phyloP scores from a whole-genome alignment of 2,329 filamentous ascomycete species.

The Beauveria brongniartii region DNA sequence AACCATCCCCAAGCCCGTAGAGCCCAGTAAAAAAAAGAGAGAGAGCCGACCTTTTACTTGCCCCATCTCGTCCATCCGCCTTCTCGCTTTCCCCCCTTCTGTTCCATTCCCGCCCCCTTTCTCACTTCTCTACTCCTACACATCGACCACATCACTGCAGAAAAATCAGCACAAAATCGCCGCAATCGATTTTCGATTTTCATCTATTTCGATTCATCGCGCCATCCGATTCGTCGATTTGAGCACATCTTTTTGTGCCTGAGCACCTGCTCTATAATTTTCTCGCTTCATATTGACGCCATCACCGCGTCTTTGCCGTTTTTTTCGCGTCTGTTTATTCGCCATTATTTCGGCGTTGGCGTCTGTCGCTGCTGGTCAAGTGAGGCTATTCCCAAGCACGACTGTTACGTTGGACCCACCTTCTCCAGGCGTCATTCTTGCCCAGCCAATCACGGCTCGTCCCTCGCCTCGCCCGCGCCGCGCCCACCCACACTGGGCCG shows the following conservation, averaged over 20 bases:
- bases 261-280: conserved; percentile 22
- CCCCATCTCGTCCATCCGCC: conserved; percentile 10
- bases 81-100: conserved; percentile 9
- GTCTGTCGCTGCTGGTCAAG: conserved; percentile 15
- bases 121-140: conserved; percentile 18
- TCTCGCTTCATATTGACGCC: conserved; percentile 16
- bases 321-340: conserved; percentile 15
- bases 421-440: conserved; percentile 11
- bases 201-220: conserved; percentile 34
- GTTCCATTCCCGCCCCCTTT: conserved; percentile 7
- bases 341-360: conserved; percentile 2
- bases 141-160: conserved; percentile 20
- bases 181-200: conserved; percentile 24
- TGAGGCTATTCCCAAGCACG: conserved; percentile 34
- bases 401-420: conserved; percentile 13
- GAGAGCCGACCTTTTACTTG: neutral
- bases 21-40: conserved; percentile 10
- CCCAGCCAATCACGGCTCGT: conserved; percentile 15
- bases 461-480: conserved; percentile 4
- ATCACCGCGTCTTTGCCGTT: conserved; percentile 16
- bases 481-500: neutral
- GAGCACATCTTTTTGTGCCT: conserved; percentile 27
- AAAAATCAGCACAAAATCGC: conserved; percentile 22
- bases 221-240: conserved; percentile 26
- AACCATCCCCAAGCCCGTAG: conserved; percentile 19